Evolutionary conservation across 306 rosid species (phyloP), one percentile per base, ranked within the genome.

Genomic region (Castanea mollissima): DNA sequence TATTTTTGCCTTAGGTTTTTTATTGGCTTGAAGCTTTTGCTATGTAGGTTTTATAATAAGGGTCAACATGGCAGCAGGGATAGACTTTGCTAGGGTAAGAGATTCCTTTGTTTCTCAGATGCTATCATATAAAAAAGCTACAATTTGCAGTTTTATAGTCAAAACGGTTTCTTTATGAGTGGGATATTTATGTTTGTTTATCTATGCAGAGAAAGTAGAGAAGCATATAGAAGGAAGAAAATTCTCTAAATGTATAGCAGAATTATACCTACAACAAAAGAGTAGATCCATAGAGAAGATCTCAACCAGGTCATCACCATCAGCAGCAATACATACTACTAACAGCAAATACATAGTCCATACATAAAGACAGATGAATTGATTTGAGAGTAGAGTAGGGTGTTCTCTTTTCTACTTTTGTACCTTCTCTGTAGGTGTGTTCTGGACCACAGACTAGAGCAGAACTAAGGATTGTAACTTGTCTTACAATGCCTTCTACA

Each of bases 161-260:
- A 52, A 18, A 19, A 21, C 29, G 55, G 69, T 54, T 23, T 55
- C 69, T 73, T 9, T 62, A 19, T 44, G 71, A 56, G 23, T 73
- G 27, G 73, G 10, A 16, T 69, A 69, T 56, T 44, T 55, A 6
- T 79, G 62, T 15, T 75, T 23, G 35, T 79, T 81, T 75, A 32
- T 74, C 8, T 77, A 4, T 80, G 79, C 90, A 91, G 93, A 90
- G 91, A 83, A 83, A 75, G 84, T 92, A 91, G 93, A 93, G 94
- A 86, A 90, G 91, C 92, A 80, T 86, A 88, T 86, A 88, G 82
- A 85, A 85, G 90, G 86, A 85, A 83, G 86, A 76, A 63, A 79
- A 86, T 81, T 86, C 79, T 82, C 91, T 84, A 87, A 97, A 90
- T 92, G 97, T 92, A 90, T 90, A 94, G 97, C 90, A 77, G 88